phyloP scores from a whole-genome alignment of 257 asterid genomes.

The Nicotiana noctiflora region DNA sequence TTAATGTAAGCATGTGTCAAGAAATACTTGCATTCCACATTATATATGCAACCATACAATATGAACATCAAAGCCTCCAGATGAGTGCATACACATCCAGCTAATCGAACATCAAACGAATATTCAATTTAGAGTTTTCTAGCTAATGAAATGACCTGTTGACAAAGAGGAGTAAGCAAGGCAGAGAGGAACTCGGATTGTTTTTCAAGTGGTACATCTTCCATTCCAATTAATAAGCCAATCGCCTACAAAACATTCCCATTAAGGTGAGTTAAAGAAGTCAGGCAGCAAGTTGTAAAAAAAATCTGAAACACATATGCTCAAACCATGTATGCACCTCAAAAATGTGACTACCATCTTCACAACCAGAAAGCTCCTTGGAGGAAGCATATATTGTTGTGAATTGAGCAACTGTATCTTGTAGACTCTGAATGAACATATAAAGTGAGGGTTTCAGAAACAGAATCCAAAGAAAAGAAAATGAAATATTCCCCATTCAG shows the following conservation, averaged over 20 bases:
- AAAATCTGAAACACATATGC: neutral
- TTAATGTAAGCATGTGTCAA: neutral
- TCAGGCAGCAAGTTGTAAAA: neutral
- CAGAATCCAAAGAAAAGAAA: neutral
- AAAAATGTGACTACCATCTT: slow-evolving; percentile 92
- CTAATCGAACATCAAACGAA: neutral
- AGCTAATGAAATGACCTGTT: slow-evolving; percentile 54
- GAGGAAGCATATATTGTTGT: slow-evolving; percentile 46
- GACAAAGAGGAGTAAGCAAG: slow-evolving; percentile 86
- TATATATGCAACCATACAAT: neutral
- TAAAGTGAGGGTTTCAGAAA: neutral
- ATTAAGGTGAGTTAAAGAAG: neutral
- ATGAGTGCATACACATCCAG: neutral
- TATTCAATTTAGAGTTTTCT: neutral
- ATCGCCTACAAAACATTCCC: slow-evolving; percentile 52
- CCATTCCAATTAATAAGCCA: slow-evolving; percentile 96
- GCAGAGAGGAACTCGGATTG: slow-evolving; percentile 79
- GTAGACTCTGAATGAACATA: slow-evolving; percentile 55
- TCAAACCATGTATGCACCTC: slow-evolving; percentile 42
- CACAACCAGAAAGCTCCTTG: slow-evolving; percentile 49
- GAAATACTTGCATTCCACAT: neutral
- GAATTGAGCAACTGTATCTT: slow-evolving; percentile 71
- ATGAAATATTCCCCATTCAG: neutral
- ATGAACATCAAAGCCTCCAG: neutral
- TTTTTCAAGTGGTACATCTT: slow-evolving; percentile 80